These are phyloP conservation scores for Neurospora intermedia DNA, from an alignment of 495 filamentous ascomycete species.

Conservation along the genomic window DNA sequence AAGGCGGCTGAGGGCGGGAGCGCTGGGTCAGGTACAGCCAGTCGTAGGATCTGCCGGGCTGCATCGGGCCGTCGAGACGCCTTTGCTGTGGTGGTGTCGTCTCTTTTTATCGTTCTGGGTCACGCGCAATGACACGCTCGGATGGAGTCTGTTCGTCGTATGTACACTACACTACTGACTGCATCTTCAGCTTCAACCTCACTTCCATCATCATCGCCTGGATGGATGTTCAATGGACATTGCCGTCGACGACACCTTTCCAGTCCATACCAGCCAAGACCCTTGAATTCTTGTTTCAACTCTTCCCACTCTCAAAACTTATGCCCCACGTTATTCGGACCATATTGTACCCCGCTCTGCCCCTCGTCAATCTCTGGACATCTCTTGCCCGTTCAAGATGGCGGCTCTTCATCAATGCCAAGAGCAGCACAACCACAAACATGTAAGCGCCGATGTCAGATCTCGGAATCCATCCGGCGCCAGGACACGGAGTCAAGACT, in stretches of 20 bases:
- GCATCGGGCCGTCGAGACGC: not conserved
- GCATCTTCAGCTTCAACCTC: not conserved
- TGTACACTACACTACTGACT: too few relatives aligned
- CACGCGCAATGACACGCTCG: not conserved
- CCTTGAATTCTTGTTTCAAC: too few relatives aligned
- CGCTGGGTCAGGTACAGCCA: not conserved
- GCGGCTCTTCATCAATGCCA: not conserved
- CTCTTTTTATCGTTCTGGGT: not conserved
- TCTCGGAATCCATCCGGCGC: not conserved
- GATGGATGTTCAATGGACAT: not conserved
- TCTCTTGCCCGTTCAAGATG: not conserved
- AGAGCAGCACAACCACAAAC: not conserved
- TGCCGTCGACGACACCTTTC: not conserved
- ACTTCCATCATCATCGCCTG: not conserved
- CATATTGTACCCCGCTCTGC: not conserved
- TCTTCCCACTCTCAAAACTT: not conserved
- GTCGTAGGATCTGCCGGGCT: not conserved
- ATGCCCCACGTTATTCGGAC: not conserved
- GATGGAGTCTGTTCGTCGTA: not conserved
- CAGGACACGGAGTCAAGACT: not conserved
- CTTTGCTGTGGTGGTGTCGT: not conserved
- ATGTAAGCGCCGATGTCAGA: not conserved
- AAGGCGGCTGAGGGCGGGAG: not conserved
- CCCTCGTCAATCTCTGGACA: not conserved
- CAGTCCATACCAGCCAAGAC: too few relatives aligned